Evolutionary conservation across 345 rosid genomes (phyloP).

Genomic region (Hirschfeldia incana): DNA sequence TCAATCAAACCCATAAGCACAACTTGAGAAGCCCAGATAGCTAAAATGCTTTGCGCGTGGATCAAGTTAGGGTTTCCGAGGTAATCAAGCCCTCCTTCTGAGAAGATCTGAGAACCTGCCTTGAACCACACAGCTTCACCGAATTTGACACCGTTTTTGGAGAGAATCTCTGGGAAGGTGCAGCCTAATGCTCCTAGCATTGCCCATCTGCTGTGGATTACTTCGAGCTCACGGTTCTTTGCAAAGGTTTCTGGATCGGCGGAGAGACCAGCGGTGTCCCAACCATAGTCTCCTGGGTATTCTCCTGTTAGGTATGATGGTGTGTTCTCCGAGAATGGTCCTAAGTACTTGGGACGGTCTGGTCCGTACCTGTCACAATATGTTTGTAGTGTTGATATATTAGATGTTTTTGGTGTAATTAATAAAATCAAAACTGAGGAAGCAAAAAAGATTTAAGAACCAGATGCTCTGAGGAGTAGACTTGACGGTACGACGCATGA

Average conservation of each 20-base stretch:
- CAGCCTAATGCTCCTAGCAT: conserved; percentile 53
- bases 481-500: conserved; percentile 86
- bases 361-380: conserved; percentile 37
- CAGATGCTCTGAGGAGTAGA: conserved; percentile 85
- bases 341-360: conserved; percentile 50
- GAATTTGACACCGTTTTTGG: conserved; percentile 52
- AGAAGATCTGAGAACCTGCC: conserved; percentile 51
- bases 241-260: conserved; percentile 59
- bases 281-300: conserved; percentile 56
- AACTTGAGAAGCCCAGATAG: conserved; percentile 51
- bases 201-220: conserved; percentile 55
- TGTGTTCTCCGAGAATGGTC: conserved; percentile 50
- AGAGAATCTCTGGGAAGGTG: conserved; percentile 52
- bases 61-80: conserved; percentile 49
- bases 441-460: conserved; percentile 34
- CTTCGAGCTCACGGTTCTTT: conserved; percentile 52
- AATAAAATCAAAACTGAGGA: background rate
- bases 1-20: conserved; percentile 50
- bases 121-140: conserved; percentile 60
- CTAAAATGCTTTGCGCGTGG: conserved; percentile 55
- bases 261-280: conserved; percentile 56
- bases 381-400: background rate
- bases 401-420: background rate
- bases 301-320: conserved; percentile 53
- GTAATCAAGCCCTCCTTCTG: conserved; percentile 48